Conservation (phyloP, 805 yeast genomes). For the Phaffomyces opuntiae region DNA sequence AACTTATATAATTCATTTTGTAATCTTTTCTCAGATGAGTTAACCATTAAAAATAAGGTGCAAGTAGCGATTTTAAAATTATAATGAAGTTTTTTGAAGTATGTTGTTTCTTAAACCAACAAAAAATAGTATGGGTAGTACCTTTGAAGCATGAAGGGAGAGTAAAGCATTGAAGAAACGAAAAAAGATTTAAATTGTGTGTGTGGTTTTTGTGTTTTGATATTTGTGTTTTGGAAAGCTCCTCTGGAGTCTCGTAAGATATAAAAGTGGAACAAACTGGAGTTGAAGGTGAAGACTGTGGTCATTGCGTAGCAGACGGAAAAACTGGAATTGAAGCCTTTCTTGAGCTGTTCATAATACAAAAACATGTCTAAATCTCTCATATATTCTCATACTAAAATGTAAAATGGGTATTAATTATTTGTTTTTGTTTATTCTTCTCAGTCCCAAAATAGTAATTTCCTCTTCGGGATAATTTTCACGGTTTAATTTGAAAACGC, state of each 20-base stretch:
- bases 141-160: background rate
- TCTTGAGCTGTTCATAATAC: too few relatives aligned
- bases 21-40: background rate
- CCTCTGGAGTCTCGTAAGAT: background rate
- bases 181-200: background rate
- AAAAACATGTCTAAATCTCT: background rate
- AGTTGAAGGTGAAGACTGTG: background rate
- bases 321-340: too few relatives aligned
- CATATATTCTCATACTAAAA: background rate
- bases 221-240: background rate
- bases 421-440: too few relatives aligned
- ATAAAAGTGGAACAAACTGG: background rate
- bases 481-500: background rate
- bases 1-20: conserved; percentile 35
- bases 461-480: background rate
- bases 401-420: too few relatives aligned
- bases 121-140: background rate
- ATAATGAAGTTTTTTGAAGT: too few relatives aligned
- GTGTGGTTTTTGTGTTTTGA: background rate
- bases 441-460: background rate
- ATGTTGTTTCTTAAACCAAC: background rate
- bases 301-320: too few relatives aligned
- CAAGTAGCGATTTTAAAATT: too few relatives aligned
- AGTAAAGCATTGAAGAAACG: background rate
- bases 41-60: background rate